Conservation (phyloP, 768 basidiomycete genomes). For the Pholiota microspora region DNA sequence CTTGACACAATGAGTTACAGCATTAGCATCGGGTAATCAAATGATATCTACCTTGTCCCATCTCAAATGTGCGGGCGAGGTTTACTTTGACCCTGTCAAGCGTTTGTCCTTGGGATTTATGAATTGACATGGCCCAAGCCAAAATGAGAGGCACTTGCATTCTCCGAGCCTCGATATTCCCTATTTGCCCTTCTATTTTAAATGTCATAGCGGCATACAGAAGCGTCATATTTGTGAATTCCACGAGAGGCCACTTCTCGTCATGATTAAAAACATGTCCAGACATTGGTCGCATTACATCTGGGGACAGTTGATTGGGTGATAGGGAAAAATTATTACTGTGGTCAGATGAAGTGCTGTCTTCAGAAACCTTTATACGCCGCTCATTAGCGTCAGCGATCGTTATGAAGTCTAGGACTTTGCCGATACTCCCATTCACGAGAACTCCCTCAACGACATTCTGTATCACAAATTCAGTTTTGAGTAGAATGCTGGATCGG, state of each 20-base stretch:
- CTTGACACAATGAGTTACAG: too few relatives aligned
- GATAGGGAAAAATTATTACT: background rate
- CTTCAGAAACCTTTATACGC: constrained; percentile 32
- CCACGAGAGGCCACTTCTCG: constrained; percentile 57
- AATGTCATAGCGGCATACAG: constrained; percentile 57
- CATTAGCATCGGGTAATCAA: background rate
- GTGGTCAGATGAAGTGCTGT: background rate
- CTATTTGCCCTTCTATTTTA: constrained; percentile 51
- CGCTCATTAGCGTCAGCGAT: constrained; percentile 42
- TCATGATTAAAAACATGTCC: constrained; percentile 23
- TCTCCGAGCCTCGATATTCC: constrained; percentile 55
- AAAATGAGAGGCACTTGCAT: constrained; percentile 56
- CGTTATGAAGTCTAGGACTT: constrained; percentile 48
- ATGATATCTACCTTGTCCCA: constrained; percentile 57
- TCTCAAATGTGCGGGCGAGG: constrained; percentile 70
- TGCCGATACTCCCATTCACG: constrained; percentile 68
- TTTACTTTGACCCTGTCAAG: constrained; percentile 78
- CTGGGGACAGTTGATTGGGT: background rate
- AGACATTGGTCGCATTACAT: constrained; percentile 19
- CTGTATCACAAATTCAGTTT: constrained; percentile 27
- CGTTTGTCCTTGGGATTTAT: constrained; percentile 90
- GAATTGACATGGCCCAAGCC: constrained; percentile 84
- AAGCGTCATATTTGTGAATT: constrained; percentile 50
- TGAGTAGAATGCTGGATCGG: background rate
- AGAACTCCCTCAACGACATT: constrained; percentile 60